These are phyloP conservation scores for Amniculicola lignicola DNA, from an alignment of 495 filamentous ascomycete species.

Conservation along the genomic window DNA sequence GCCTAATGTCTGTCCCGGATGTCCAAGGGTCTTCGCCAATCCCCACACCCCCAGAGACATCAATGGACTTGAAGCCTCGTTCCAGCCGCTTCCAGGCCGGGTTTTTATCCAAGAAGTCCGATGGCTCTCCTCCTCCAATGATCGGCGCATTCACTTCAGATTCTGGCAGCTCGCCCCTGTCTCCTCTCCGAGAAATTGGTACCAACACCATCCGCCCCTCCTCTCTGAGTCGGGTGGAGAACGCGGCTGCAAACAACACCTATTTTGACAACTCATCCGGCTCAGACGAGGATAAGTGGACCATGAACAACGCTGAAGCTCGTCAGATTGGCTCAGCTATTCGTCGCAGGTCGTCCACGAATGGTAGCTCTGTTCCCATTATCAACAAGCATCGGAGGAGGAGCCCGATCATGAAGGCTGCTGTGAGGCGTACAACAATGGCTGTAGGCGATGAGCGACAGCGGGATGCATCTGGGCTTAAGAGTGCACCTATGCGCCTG, in stretches of 20 bases:
- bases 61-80: slow-evolving; percentile 50
- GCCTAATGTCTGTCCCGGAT: slow-evolving; percentile 10
- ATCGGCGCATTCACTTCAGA: slow-evolving; percentile 51
- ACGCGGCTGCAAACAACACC: slow-evolving; percentile 47
- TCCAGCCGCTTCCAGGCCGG: slow-evolving; percentile 83
- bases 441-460: slow-evolving; percentile 19
- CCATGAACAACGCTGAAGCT: slow-evolving; percentile 54
- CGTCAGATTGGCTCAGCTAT: slow-evolving; percentile 62
- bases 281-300: slow-evolving; percentile 41
- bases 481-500: slow-evolving; percentile 21
- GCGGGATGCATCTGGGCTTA: slow-evolving; percentile 12
- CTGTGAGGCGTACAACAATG: slow-evolving; percentile 31
- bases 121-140: slow-evolving; percentile 51
- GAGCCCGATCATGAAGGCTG: slow-evolving; percentile 64
- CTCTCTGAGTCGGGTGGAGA: slow-evolving; percentile 50
- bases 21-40: slow-evolving; percentile 57
- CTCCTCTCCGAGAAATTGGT: slow-evolving; percentile 65
- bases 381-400: slow-evolving; percentile 49
- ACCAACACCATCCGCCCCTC: slow-evolving; percentile 59
- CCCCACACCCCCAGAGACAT: slow-evolving; percentile 47
- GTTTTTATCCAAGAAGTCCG: slow-evolving; percentile 73
- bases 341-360: slow-evolving; percentile 51
- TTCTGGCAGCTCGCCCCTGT: slow-evolving; percentile 64
- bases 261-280: slow-evolving; percentile 45
- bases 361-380: slow-evolving; percentile 15